Conservation (phyloP, 768 basidiomycete genomes). For the Collybiopsis confluens region DNA sequence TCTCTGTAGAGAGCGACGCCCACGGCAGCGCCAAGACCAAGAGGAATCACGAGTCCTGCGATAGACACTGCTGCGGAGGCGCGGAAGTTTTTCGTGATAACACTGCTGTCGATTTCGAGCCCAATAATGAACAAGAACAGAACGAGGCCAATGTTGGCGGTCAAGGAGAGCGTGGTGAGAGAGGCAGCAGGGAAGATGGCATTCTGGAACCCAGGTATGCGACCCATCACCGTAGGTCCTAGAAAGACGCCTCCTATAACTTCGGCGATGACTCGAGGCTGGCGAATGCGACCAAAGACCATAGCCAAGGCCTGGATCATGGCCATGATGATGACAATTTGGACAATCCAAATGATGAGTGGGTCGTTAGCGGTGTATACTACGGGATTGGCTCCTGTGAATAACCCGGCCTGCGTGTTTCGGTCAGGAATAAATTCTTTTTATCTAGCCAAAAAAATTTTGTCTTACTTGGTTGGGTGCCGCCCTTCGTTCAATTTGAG, state of each 20-base stretch:
- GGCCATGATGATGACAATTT: conserved; percentile 74
- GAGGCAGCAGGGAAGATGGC: conserved; percentile 53
- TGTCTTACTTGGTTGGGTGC: conserved; percentile 45
- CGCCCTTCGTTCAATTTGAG: conserved; percentile 35
- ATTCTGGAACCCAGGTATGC: conserved; percentile 67
- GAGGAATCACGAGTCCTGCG: conserved; percentile 70
- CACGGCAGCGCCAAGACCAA: conserved; percentile 74
- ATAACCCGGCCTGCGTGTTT: conserved; percentile 61
- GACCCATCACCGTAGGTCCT: conserved; percentile 74
- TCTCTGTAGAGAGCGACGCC: conserved; percentile 72
- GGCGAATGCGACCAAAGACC: conserved; percentile 62
- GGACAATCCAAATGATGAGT: conserved; percentile 71
- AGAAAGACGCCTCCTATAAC: conserved; percentile 88
- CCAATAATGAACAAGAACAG: conserved; percentile 83
- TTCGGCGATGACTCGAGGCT: conserved; percentile 93
- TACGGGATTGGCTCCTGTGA: conserved; percentile 73
- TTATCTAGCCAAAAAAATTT: too few species aligned
- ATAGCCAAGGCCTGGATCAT: conserved; percentile 74
- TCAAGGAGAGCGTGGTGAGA: conserved; percentile 61
- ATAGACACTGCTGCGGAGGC: conserved; percentile 57
- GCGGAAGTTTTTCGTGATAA: conserved; percentile 61
- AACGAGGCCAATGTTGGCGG: conserved; percentile 71
- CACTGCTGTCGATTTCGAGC: conserved; percentile 72
- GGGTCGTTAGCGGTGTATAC: conserved; percentile 62
- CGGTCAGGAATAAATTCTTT: too few species aligned